Conservation (phyloP, 2,329 filamentous ascomycete genomes). For the Fusarium avenaceum region DNA sequence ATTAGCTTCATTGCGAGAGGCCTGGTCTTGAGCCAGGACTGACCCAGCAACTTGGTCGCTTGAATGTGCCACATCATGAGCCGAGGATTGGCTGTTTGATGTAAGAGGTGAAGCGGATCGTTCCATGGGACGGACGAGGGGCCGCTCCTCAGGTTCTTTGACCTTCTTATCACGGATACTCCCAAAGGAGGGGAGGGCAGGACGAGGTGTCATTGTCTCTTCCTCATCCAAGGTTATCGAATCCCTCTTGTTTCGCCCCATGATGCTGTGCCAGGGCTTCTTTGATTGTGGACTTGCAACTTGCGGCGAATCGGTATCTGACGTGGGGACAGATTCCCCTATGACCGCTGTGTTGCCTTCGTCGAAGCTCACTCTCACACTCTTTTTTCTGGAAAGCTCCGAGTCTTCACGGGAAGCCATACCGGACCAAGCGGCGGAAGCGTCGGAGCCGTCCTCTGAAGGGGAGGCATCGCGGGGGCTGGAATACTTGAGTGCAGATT, state of each 20-base stretch:
- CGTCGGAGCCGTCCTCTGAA: slow-evolving; percentile 63
- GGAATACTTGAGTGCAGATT: slow-evolving; percentile 78
- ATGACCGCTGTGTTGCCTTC: slow-evolving; percentile 71
- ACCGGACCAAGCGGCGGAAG: slow-evolving; percentile 51
- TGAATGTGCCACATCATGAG: slow-evolving; percentile 62
- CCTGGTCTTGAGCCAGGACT: slow-evolving; percentile 67
- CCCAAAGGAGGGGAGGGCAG: slow-evolving; percentile 80
- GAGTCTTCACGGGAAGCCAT: slow-evolving; percentile 55
- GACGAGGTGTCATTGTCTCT: slow-evolving; percentile 79
- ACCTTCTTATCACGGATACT: slow-evolving; percentile 76
- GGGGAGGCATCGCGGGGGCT: slow-evolving; percentile 68
- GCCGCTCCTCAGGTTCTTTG: slow-evolving; percentile 67
- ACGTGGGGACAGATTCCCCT: slow-evolving; percentile 59
- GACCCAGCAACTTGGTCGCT: slow-evolving; percentile 71
- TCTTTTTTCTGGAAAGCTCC: slow-evolving; percentile 68
- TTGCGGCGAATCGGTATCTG: slow-evolving; percentile 57
- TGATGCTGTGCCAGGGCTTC: slow-evolving; percentile 66
- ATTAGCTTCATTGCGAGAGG: slow-evolving; percentile 66
- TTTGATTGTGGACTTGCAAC: slow-evolving; percentile 55
- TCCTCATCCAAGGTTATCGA: slow-evolving; percentile 67
- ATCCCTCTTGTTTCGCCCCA: slow-evolving; percentile 64
- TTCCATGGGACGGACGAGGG: slow-evolving; percentile 68
- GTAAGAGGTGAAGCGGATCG: slow-evolving; percentile 48
- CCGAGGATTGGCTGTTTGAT: slow-evolving; percentile 49
- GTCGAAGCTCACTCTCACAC: slow-evolving; percentile 82